phyloP scores from a whole-genome alignment of 352 stramenopile species.

The Phytophthora ohioensis region DNA sequence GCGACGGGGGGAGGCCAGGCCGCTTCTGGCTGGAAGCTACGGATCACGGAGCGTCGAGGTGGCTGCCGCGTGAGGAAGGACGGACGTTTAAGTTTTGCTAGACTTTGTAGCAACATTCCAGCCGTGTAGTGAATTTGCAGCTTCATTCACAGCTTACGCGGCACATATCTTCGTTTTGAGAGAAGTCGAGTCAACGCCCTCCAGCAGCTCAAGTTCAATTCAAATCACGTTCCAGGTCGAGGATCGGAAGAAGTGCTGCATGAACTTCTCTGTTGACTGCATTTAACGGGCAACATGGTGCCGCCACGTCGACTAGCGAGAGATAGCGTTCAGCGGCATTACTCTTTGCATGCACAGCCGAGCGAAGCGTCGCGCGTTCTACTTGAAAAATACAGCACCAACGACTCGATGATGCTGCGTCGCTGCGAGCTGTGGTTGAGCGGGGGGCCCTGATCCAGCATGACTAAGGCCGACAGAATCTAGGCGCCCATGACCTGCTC shows the following conservation, averaged over 20 bases:
- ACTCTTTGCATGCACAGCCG: too few relatives aligned
- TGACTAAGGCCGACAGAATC: conserved; percentile 4
- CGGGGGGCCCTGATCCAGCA: background rate
- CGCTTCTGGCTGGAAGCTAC: conserved; percentile 12
- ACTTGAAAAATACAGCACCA: too few relatives aligned
- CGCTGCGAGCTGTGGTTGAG: background rate
- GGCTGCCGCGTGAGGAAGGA: conserved; percentile 5
- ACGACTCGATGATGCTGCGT: too few relatives aligned
- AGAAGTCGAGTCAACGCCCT: too few relatives aligned
- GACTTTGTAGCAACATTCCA: conserved; percentile 5
- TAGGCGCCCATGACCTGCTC: conserved; percentile 4
- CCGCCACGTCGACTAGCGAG: background rate
- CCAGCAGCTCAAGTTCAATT: too few relatives aligned
- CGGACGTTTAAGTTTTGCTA: conserved; percentile 4
- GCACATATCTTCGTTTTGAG: background rate
- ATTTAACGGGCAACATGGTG: background rate
- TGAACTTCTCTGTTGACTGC: background rate
- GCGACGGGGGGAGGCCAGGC: conserved; percentile 5
- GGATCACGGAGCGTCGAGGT: conserved; percentile 16
- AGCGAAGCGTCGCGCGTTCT: too few relatives aligned
- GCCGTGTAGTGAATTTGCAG: conserved; percentile 8
- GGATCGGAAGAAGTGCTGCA: too few relatives aligned
- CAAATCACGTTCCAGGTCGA: too few relatives aligned
- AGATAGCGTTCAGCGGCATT: too few relatives aligned
- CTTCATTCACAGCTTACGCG: conserved; percentile 2